Conservation (phyloP, 2,329 filamentous ascomycete genomes). For the Ceratocystis smalleyi region DNA sequence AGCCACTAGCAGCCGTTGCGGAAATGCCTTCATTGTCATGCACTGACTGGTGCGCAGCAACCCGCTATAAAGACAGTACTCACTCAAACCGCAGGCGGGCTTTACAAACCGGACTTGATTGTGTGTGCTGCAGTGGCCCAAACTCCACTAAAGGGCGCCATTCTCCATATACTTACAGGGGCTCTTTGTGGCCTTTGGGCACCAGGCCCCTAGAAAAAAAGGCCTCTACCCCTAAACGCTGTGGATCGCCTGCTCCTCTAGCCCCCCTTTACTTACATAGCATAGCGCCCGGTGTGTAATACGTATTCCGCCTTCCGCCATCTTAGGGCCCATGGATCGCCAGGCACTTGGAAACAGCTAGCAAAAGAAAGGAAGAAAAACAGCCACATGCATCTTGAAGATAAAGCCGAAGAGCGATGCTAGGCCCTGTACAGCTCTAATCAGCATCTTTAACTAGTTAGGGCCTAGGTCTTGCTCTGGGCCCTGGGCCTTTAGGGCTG, state of each 20-base stretch:
- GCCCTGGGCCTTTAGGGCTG: not conserved
- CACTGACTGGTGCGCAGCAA: not conserved
- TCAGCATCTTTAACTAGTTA: not conserved
- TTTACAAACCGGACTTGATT: too few relatives aligned
- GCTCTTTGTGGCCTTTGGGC: too few relatives aligned
- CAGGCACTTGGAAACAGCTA: not conserved
- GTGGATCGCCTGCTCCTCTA: too few relatives aligned
- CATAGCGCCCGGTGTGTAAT: not conserved
- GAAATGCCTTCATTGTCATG: not conserved
- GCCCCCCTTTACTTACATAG: not conserved
- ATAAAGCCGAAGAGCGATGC: constrained; percentile 5
- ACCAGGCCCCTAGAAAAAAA: too few relatives aligned
- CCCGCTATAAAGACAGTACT: not conserved
- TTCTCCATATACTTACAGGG: too few relatives aligned
- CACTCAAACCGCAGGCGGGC: not conserved
- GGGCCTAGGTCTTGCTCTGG: not conserved
- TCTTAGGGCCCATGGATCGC: not conserved
- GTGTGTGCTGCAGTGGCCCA: too few relatives aligned
- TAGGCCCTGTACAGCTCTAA: not conserved
- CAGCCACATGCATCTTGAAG: not conserved
- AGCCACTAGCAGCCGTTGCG: not conserved
- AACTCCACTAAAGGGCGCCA: too few relatives aligned
- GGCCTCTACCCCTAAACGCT: too few relatives aligned
- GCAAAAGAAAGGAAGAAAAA: not conserved
- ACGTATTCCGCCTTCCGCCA: constrained; percentile 2